A percentile compares a stretch with the other conserved stretches of the same genome.
Evolutionary conservation across 345 rosid species (phyloP).

Genomic region (Bruguiera sexangula): DNA sequence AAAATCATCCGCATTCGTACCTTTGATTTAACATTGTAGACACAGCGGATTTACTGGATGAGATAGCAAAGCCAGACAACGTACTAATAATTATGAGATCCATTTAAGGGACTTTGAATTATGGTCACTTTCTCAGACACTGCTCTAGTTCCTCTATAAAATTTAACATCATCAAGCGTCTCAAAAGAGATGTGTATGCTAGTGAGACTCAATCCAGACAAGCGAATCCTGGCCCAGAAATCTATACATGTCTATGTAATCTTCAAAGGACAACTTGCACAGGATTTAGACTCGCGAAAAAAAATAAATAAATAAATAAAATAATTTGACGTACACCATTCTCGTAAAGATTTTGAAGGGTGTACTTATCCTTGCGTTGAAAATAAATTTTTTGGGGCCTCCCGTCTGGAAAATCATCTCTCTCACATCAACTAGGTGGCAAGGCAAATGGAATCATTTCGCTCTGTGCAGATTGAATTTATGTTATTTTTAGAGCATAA

Average conservation of each 20-base stretch:
- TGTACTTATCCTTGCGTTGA: background rate
- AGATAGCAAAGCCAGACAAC: constrained; percentile 14
- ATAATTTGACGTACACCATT: too few species aligned
- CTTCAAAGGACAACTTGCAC: too few species aligned
- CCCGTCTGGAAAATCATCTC: background rate
- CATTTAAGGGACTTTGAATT: constrained; percentile 32
- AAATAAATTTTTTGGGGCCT: constrained; percentile 27
- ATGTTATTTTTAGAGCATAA: background rate
- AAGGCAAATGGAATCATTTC: constrained; percentile 24
- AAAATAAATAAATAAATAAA: too few species aligned
- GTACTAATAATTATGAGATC: constrained; percentile 26
- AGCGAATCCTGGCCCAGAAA: constrained; percentile 32
- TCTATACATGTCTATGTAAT: constrained; percentile 2
- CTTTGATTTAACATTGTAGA: background rate
- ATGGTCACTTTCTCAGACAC: constrained; percentile 19
- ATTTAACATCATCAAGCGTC: constrained; percentile 20
- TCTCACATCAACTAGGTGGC: background rate
- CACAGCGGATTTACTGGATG: background rate
- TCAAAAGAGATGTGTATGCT: background rate
- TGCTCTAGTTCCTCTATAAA: constrained; percentile 12
- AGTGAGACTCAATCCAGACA: constrained; percentile 3
- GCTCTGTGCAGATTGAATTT: constrained; percentile 3
- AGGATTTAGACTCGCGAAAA: too few species aligned
- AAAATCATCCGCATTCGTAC: background rate
- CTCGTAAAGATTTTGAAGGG: too few species aligned